A percentile compares a stretch with the other conserved stretches of the same genome.
phyloP scores from a whole-genome alignment of 257 asterid genomes.

The Solanum peruvianum region DNA sequence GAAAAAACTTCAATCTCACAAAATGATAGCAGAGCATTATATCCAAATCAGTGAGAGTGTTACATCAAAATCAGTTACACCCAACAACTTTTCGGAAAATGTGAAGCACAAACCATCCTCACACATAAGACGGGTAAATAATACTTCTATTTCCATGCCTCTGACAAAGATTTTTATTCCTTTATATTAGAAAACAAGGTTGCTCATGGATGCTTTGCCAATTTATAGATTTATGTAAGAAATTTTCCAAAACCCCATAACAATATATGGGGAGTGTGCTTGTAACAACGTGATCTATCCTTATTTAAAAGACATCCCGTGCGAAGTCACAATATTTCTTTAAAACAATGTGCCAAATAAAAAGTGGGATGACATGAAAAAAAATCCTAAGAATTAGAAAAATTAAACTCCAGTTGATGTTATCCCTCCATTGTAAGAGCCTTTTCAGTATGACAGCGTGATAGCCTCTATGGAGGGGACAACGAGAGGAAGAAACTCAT shows the following conservation, averaged over 20 bases:
- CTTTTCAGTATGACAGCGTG: too few species aligned
- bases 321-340: background rate
- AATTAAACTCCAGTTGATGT: too few species aligned
- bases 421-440: too few species aligned
- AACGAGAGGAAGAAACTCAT: too few species aligned
- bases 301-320: background rate
- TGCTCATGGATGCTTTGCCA: background rate
- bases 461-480: too few species aligned
- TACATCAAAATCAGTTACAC: conserved; percentile 39
- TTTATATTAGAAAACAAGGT: too few species aligned
- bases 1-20: conserved; percentile 56
- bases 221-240: too few species aligned
- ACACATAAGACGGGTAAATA: background rate
- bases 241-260: background rate
- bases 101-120: conserved; percentile 71
- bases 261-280: background rate
- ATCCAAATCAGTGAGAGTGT: conserved; percentile 56
- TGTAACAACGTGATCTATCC: background rate
- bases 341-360: too few species aligned
- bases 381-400: too few species aligned
- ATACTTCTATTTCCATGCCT: background rate
- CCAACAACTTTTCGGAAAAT: conserved; percentile 44
- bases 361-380: too few species aligned
- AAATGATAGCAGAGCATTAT: conserved; percentile 34
- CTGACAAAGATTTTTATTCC: too few species aligned